phyloP scores from a whole-genome alignment of 164 flowering plant species.

The Aristolochia contorta region DNA sequence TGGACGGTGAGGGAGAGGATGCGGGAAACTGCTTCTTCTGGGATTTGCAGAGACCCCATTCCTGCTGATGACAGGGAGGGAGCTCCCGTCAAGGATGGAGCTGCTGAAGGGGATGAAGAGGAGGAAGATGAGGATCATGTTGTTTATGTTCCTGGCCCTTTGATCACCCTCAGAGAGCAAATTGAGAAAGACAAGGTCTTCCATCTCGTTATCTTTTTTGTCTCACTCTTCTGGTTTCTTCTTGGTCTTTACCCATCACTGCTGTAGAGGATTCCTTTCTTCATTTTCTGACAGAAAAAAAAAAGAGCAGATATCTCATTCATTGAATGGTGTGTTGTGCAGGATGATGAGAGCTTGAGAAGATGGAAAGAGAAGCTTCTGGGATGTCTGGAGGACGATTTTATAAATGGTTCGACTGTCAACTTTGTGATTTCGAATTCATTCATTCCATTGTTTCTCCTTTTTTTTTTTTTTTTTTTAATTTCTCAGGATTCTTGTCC shows the following conservation, averaged over 20 bases:
- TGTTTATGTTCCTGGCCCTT: slow-evolving; percentile 42
- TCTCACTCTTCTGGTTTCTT: not conserved
- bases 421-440: not conserved
- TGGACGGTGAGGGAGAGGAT: slow-evolving; percentile 18
- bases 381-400: slow-evolving; percentile 52
- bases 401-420: slow-evolving; percentile 29
- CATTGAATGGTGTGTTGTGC: not conserved
- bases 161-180: slow-evolving; percentile 47
- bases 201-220: not conserved
- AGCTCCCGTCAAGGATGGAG: slow-evolving; percentile 13
- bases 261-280: not conserved
- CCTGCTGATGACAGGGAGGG: slow-evolving; percentile 3
- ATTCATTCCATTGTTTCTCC: not conserved
- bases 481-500: no score
- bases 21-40: slow-evolving; percentile 21
- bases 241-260: not conserved
- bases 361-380: slow-evolving; percentile 87
- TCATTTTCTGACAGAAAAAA: not conserved
- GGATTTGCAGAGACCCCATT: slow-evolving; percentile 8
- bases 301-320: not conserved
- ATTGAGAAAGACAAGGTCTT: slow-evolving; percentile 37
- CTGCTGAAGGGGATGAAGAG: slow-evolving; percentile 18
- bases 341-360: slow-evolving; percentile 85
- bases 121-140: slow-evolving; percentile 17
- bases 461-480: slow-evolving; percentile 3